These are phyloP conservation scores for Trichoderma semiorbis DNA, from an alignment of 2,329 filamentous ascomycete species.

Conservation along the genomic window DNA sequence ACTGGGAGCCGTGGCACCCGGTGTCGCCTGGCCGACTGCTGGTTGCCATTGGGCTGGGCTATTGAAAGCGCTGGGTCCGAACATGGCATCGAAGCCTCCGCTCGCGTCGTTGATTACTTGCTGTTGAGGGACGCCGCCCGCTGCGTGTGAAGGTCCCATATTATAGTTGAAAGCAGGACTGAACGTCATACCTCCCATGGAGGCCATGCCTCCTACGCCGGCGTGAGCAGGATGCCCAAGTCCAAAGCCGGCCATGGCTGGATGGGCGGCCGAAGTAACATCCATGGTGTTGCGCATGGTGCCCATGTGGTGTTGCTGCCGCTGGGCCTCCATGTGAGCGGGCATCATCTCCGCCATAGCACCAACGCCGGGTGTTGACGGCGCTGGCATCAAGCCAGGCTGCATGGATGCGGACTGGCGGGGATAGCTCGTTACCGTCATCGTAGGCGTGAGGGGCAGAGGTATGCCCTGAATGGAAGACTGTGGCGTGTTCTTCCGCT, in stretches of 20 bases:
- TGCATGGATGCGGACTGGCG: conserved; percentile 39
- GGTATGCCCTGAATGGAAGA: conserved; percentile 33
- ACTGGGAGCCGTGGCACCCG: conserved; percentile 30
- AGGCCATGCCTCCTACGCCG: conserved; percentile 1
- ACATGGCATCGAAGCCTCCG: conserved; percentile 57
- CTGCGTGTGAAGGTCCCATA: conserved; percentile 26
- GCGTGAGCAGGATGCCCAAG: not conserved
- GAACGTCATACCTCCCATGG: conserved; percentile 13
- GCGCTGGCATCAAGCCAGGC: conserved; percentile 30
- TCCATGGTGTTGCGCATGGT: conserved; percentile 29
- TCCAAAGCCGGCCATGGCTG: conserved; percentile 7
- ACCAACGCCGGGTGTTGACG: conserved; percentile 39
- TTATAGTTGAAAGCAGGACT: conserved; percentile 37
- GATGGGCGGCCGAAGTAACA: not conserved
- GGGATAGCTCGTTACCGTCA: conserved; percentile 33
- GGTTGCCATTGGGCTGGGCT: conserved; percentile 51
- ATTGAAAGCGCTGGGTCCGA: conserved; percentile 53
- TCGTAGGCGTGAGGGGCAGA: conserved; percentile 25
- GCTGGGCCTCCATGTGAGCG: conserved; percentile 33
- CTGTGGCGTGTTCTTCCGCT: conserved; percentile 47
- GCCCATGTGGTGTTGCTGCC: conserved; percentile 29
- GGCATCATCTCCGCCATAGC: conserved; percentile 38
- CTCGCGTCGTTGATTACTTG: conserved; percentile 31
- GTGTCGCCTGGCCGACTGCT: conserved; percentile 25
- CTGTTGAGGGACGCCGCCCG: not conserved